Conservation (phyloP, 345 rosid species). For the Firmiana major region DNA sequence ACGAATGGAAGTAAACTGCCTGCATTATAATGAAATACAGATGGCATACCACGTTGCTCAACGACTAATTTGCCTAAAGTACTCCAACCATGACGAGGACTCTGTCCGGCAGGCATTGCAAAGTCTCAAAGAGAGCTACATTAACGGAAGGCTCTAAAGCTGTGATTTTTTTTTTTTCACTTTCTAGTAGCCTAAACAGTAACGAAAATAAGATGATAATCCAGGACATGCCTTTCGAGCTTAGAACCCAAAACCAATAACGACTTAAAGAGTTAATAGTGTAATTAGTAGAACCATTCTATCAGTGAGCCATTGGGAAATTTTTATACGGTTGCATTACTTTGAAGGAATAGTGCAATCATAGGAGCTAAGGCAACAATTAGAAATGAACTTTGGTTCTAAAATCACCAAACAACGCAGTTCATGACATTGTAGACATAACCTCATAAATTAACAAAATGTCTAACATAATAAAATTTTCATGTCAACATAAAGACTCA, state of each 20-base stretch:
- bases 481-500: not conserved
- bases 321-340: too few species aligned
- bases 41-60: constrained; percentile 55
- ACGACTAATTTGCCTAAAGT: constrained; percentile 64
- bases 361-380: too few species aligned
- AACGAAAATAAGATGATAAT: not conserved
- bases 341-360: too few species aligned
- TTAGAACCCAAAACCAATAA: not conserved
- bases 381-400: too few species aligned
- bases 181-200: not conserved
- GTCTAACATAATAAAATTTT: not conserved
- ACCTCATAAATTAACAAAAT: not conserved
- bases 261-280: too few species aligned
- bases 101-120: constrained; percentile 67
- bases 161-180: not conserved
- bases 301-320: too few species aligned
- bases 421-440: not conserved
- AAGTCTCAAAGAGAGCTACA: constrained; percentile 54
- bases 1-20: constrained; percentile 65
- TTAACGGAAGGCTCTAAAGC: constrained; percentile 36
- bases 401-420: not conserved
- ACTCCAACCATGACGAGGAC: constrained; percentile 59
- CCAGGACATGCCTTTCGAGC: too few species aligned
- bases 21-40: constrained; percentile 41
- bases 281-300: too few species aligned